A percentile compares a stretch with the other conserved stretches of the same genome.
Conservation (phyloP, 257 asterid genomes). For the Echium plantagineum region DNA sequence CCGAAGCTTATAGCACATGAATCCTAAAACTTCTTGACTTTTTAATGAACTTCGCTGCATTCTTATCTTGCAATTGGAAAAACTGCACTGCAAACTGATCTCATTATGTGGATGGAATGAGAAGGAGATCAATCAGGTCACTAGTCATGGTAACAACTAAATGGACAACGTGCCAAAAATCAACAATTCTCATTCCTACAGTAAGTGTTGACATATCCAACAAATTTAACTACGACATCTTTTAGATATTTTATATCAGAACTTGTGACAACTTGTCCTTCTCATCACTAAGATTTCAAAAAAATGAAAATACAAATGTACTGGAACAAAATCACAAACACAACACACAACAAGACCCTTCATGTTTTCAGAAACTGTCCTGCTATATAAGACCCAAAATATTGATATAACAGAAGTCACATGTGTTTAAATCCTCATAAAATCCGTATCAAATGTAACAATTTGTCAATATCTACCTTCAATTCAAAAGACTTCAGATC, state of each 20-base stretch:
- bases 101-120: background rate
- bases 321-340: background rate
- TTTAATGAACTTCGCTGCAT: background rate
- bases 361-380: background rate
- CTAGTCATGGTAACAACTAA: background rate
- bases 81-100: background rate
- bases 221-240: too few species aligned
- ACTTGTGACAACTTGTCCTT: background rate
- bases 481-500: conserved; percentile 96
- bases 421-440: background rate
- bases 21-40: background rate
- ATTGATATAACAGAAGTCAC: too few species aligned
- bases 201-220: background rate
- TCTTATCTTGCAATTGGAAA: background rate
- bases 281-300: background rate
- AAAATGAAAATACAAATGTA: background rate
- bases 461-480: conserved; percentile 34
- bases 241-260: background rate
- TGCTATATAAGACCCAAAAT: too few species aligned
- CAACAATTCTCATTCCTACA: background rate
- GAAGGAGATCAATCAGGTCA: background rate
- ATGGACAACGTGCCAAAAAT: background rate
- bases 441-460: background rate
- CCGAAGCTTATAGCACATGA: background rate
- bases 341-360: background rate